Percentiles rank a stretch among this genome's conserved stretches.
Conservation (phyloP, 306 rosid species). For the Arachis hypogaea region DNA sequence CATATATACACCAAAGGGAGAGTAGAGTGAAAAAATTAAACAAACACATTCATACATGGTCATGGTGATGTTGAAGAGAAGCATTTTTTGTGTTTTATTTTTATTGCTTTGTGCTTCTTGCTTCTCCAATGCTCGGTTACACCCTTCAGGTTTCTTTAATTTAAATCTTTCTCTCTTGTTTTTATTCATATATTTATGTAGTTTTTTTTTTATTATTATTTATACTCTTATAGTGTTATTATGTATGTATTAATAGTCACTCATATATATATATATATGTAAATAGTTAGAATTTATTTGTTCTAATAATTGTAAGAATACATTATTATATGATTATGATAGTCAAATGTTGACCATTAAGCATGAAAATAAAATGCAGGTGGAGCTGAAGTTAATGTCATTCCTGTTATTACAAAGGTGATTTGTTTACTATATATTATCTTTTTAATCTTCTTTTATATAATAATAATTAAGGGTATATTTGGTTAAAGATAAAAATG, state of each 20-base stretch:
- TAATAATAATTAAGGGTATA: too few relatives aligned
- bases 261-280: too few relatives aligned
- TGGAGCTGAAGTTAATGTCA: background rate
- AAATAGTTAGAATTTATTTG: background rate
- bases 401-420: slow-evolving; percentile 34
- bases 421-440: background rate
- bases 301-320: background rate
- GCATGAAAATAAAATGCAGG: slow-evolving; percentile 33
- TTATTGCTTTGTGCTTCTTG: slow-evolving; percentile 36
- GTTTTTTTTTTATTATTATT: background rate
- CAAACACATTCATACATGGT: background rate
- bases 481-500: too few relatives aligned
- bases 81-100: slow-evolving; percentile 24
- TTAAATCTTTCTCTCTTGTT: background rate
- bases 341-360: slow-evolving; percentile 6
- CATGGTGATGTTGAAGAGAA: slow-evolving; percentile 17
- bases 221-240: background rate
- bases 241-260: too few relatives aligned
- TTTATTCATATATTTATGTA: background rate
- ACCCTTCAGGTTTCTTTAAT: slow-evolving; percentile 42
- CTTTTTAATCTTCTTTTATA: too few relatives aligned
- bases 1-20: background rate
- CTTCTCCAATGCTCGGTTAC: slow-evolving; percentile 43
- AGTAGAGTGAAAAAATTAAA: background rate
- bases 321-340: background rate